A percentile compares a stretch with the other conserved stretches of the same genome.
These are phyloP conservation scores for Daedaleopsis sinensis DNA, from an alignment of 768 basidiomycete species.

Conservation along the genomic window DNA sequence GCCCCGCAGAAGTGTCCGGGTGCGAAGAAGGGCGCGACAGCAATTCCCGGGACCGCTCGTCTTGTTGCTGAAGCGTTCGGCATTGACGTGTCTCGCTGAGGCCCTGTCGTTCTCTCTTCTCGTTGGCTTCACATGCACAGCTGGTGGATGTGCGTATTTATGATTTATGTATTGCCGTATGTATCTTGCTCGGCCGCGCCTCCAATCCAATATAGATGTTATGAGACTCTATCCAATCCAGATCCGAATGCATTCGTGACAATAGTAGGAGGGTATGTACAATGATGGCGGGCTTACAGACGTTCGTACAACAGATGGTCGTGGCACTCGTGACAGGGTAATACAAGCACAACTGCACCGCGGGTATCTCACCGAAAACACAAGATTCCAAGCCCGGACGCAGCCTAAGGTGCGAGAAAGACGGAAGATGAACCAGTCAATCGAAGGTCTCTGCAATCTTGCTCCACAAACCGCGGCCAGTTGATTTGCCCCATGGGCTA, in stretches of 20 bases:
- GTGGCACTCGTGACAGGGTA: conserved; percentile 1
- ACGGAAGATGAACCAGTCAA: not conserved
- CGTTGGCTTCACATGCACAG: not conserved
- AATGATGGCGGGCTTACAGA: conserved; percentile 5
- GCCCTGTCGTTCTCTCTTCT: not conserved
- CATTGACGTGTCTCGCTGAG: conserved; percentile 10
- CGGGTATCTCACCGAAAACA: not conserved
- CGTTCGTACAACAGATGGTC: conserved; percentile 5
- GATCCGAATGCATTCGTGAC: conserved; percentile 1
- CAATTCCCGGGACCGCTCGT: conserved; percentile 14
- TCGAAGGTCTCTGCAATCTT: not conserved
- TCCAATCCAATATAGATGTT: not conserved
- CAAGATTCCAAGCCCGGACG: not conserved
- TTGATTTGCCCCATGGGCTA: not conserved
- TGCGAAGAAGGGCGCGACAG: conserved; percentile 1
- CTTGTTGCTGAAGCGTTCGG: conserved; percentile 19
- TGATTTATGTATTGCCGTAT: not conserved
- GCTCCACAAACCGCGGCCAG: not conserved
- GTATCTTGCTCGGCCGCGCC: not conserved
- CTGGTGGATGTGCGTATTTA: not conserved
- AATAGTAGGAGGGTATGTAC: conserved; percentile 4
- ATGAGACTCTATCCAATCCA: too few relatives aligned
- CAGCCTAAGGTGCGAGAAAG: not conserved
- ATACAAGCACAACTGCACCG: not conserved
- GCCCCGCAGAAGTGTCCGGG: not conserved